These are phyloP conservation scores for Fusarium sp. DNA, from an alignment of 2,329 filamentous ascomycete genomes.

Conservation along the genomic window DNA sequence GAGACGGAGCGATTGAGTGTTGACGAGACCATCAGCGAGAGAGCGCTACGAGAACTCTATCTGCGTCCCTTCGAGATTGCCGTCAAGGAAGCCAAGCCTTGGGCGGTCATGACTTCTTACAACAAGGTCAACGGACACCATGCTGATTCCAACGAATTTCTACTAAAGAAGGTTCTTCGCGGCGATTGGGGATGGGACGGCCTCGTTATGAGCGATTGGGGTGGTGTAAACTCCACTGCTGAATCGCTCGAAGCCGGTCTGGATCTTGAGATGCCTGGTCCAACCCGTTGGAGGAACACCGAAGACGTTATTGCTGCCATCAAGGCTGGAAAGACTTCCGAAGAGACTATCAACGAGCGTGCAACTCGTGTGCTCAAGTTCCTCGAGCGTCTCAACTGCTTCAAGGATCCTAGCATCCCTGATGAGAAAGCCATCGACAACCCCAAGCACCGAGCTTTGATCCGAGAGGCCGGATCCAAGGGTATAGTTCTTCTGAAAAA, in stretches of 20 bases:
- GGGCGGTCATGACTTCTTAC: constrained; percentile 53
- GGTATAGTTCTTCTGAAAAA: constrained; percentile 75
- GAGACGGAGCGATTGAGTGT: constrained; percentile 48
- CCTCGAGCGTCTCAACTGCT: constrained; percentile 47
- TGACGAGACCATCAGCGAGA: constrained; percentile 46
- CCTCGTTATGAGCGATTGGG: constrained; percentile 56
- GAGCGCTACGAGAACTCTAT: constrained; percentile 47
- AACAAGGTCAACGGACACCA: constrained; percentile 57
- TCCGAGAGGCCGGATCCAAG: constrained; percentile 56
- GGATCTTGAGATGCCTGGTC: constrained; percentile 56
- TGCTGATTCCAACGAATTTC: constrained; percentile 48
- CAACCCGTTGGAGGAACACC: constrained; percentile 48
- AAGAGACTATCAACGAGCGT: constrained; percentile 49
- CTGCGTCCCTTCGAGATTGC: constrained; percentile 57
- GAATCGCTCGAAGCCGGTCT: constrained; percentile 51
- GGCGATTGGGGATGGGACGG: constrained; percentile 59
- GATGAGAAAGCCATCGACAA: constrained; percentile 48
- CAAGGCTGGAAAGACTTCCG: constrained; percentile 46
- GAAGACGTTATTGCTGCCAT: constrained; percentile 50
- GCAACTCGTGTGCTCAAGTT: constrained; percentile 50
- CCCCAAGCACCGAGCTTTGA: constrained; percentile 50
- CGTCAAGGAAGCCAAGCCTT: constrained; percentile 56
- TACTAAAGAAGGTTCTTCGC: constrained; percentile 54
- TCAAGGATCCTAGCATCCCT: constrained; percentile 48
- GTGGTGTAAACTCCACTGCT: constrained; percentile 49